A percentile compares a stretch with the other conserved stretches of the same genome.
Conservation (phyloP, 2,329 filamentous ascomycete genomes). For the Trichoderma sp. region DNA sequence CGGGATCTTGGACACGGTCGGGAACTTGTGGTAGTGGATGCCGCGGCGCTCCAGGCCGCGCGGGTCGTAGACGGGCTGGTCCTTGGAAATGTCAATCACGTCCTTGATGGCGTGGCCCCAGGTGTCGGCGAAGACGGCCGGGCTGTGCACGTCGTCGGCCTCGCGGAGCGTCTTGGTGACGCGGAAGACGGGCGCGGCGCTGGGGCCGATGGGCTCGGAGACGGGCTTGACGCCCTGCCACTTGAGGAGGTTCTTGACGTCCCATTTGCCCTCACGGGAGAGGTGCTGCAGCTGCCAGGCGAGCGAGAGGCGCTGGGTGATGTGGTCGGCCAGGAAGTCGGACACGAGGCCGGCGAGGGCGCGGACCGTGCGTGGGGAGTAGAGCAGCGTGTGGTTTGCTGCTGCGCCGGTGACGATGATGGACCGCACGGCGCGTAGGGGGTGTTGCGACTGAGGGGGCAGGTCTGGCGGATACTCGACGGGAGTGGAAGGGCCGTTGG, state of each 20-base stretch:
- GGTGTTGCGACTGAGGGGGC: conserved; percentile 51
- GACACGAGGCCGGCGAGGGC: conserved; percentile 79
- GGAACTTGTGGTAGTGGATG: conserved; percentile 80
- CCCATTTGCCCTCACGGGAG: conserved; percentile 91
- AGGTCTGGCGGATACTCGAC: conserved; percentile 46
- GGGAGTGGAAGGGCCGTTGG: conserved; percentile 51
- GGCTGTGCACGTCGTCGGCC: conserved; percentile 80
- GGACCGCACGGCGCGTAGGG: conserved; percentile 62
- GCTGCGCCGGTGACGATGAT: conserved; percentile 74
- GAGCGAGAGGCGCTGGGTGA: conserved; percentile 76
- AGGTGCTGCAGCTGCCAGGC: conserved; percentile 92
- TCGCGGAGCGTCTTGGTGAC: conserved; percentile 93
- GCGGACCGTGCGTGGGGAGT: conserved; percentile 73
- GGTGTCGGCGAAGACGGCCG: conserved; percentile 66
- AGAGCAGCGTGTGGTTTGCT: conserved; percentile 81
- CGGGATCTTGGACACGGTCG: conserved; percentile 88
- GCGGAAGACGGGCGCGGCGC: conserved; percentile 64
- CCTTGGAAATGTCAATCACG: conserved; percentile 88
- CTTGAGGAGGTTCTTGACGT: conserved; percentile 92
- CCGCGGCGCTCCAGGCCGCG: conserved; percentile 65
- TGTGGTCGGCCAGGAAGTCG: conserved; percentile 72
- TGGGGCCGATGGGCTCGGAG: conserved; percentile 68
- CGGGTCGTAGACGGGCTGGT: conserved; percentile 86
- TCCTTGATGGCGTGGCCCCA: conserved; percentile 71
- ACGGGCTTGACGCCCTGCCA: conserved; percentile 82